Evolutionary conservation across 1,139 yeast genomes (phyloP).

Genomic region (Yamadazyma membranifaciens): DNA sequence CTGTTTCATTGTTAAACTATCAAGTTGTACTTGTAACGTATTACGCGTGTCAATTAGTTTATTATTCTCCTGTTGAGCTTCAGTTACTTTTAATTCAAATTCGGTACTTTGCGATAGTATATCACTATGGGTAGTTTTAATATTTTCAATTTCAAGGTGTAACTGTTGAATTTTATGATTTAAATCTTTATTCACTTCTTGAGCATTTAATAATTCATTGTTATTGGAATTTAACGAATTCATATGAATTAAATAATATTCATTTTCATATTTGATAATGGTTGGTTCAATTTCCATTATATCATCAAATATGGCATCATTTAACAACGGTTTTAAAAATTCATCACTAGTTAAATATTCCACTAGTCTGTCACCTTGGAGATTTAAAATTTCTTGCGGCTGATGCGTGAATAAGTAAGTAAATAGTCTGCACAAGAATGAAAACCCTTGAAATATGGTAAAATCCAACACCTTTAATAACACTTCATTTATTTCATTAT

Average conservation of each 20-base stretch:
- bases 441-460: slow-evolving; percentile 42
- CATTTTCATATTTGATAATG: slow-evolving; percentile 44
- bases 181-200: slow-evolving; percentile 39
- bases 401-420: slow-evolving; percentile 23
- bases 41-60: slow-evolving; percentile 18
- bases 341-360: slow-evolving; percentile 23
- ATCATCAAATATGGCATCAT: slow-evolving; percentile 12
- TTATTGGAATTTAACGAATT: slow-evolving; percentile 40
- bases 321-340: slow-evolving; percentile 18
- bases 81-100: slow-evolving; percentile 24
- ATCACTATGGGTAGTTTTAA: slow-evolving; percentile 39
- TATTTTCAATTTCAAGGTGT: slow-evolving; percentile 28
- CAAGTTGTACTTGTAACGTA: slow-evolving; percentile 30
- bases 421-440: slow-evolving; percentile 30
- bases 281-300: slow-evolving; percentile 26
- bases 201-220: slow-evolving; percentile 39
- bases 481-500: slow-evolving; percentile 1
- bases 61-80: slow-evolving; percentile 25
- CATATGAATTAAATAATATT: slow-evolving; percentile 40
- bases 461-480: slow-evolving; percentile 30
- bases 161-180: slow-evolving; percentile 26
- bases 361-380: slow-evolving; percentile 31
- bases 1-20: slow-evolving; percentile 44
- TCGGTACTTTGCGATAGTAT: slow-evolving; percentile 37
- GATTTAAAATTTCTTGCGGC: slow-evolving; percentile 17